A percentile compares a stretch with the other conserved stretches of the same genome.
Conservation (phyloP, 345 rosid genomes). For the Raphanus raphanistrum region DNA sequence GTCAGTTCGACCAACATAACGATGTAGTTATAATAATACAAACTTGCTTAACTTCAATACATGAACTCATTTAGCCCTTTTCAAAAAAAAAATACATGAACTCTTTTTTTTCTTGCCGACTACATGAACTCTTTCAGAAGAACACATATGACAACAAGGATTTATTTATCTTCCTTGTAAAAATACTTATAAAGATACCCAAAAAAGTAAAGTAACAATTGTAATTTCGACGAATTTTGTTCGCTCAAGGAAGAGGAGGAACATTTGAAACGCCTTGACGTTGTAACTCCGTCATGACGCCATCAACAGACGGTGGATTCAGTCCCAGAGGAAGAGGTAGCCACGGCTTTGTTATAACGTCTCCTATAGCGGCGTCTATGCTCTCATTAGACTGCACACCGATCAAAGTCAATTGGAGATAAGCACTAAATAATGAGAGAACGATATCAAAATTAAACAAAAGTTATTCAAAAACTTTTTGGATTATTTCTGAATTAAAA, state of each 20-base stretch:
- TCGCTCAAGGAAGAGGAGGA: constrained; percentile 50
- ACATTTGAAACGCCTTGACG: constrained; percentile 64
- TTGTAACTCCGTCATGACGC: constrained; percentile 72
- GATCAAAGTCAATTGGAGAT: neutral
- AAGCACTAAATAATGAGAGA: neutral
- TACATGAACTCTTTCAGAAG: neutral
- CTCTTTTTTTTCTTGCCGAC: no score
- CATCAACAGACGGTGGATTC: constrained; percentile 67
- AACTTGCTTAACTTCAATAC: neutral
- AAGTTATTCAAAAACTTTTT: neutral
- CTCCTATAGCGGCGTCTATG: constrained; percentile 68
- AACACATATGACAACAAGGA: constrained; percentile 27
- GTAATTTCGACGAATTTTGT: constrained; percentile 32
- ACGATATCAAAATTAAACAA: neutral
- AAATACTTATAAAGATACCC: constrained; percentile 13
- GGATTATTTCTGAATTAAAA: neutral
- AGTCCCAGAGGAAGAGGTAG: constrained; percentile 78
- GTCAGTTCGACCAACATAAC: neutral
- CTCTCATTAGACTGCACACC: constrained; percentile 64
- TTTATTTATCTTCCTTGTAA: constrained; percentile 20
- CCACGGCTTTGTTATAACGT: constrained; percentile 79
- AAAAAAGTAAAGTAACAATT: constrained; percentile 5
- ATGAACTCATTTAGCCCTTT: neutral
- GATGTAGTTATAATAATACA: neutral
- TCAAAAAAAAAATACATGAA: no score